Conservation (phyloP, 2,329 filamentous ascomycete genomes). For the Aphanocladium album region DNA sequence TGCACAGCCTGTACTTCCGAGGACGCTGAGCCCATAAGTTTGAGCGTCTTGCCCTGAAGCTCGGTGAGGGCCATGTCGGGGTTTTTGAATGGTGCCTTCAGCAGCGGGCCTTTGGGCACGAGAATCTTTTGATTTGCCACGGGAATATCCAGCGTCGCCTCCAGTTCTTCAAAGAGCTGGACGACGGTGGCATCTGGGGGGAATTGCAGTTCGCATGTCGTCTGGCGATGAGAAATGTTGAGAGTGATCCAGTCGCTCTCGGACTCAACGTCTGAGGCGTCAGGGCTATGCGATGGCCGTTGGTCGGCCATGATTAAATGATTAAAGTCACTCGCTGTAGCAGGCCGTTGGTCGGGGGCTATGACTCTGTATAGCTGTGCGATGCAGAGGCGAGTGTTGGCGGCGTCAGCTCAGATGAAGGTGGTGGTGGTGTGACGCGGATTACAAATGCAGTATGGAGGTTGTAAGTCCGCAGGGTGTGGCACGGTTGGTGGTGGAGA, state of each 20-base stretch:
- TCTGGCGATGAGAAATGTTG: constrained; percentile 42
- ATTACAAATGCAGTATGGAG: constrained; percentile 8
- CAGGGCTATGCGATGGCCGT: neutral
- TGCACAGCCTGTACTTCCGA: constrained; percentile 54
- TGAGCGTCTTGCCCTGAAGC: constrained; percentile 55
- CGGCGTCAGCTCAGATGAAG: neutral
- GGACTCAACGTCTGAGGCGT: constrained; percentile 16
- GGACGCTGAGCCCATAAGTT: constrained; percentile 58
- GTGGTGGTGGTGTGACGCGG: neutral
- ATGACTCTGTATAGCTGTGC: no score
- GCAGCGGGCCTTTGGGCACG: constrained; percentile 58
- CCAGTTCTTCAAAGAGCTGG: constrained; percentile 58
- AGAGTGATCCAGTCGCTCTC: constrained; percentile 35
- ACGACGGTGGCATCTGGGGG: constrained; percentile 42
- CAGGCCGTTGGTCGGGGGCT: neutral
- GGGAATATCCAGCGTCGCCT: constrained; percentile 53
- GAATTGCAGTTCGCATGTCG: constrained; percentile 39
- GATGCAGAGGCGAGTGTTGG: neutral
- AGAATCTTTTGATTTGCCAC: constrained; percentile 63
- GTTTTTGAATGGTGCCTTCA: constrained; percentile 61
- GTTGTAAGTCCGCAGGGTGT: neutral
- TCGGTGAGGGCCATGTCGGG: constrained; percentile 43
- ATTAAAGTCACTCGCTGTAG: no score
- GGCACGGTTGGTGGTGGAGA: neutral
- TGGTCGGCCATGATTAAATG: constrained; percentile 13